phyloP scores from a whole-genome alignment of 192 early-diverging fungal species.

The Geranomyces variabilis region DNA sequence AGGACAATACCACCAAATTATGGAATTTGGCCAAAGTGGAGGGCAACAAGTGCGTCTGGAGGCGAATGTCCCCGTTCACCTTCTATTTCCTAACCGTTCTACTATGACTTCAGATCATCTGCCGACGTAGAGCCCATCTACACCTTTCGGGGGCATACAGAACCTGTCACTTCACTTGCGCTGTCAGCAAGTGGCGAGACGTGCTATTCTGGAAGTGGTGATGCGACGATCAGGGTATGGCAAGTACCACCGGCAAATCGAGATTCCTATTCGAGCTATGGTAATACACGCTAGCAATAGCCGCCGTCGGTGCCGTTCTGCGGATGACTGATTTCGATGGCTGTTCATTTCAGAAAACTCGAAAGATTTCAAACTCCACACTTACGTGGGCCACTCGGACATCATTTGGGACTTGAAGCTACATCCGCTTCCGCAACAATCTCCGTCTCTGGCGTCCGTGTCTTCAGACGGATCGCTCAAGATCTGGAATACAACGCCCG shows the following conservation, averaged over 20 bases:
- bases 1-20: slow-evolving; percentile 79
- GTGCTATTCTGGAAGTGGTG: slow-evolving; percentile 73
- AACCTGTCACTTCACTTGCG: slow-evolving; percentile 66
- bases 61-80: too few relatives aligned
- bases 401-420: slow-evolving; percentile 83
- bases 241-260: slow-evolving; percentile 56
- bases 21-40: slow-evolving; percentile 62
- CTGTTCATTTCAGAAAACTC: slow-evolving; percentile 9
- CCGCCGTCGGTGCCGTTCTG: not conserved
- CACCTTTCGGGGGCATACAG: slow-evolving; percentile 79
- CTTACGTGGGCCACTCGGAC: slow-evolving; percentile 80
- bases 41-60: slow-evolving; percentile 9
- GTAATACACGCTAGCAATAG: too few relatives aligned
- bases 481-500: slow-evolving; percentile 70
- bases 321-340: not conserved
- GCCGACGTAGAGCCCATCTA: slow-evolving; percentile 67
- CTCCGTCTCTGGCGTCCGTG: slow-evolving; percentile 67
- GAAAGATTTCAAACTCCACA: slow-evolving; percentile 49
- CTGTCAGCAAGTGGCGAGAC: slow-evolving; percentile 61
- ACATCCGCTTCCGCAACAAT: slow-evolving; percentile 56
- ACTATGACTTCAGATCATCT: slow-evolving; percentile 11
- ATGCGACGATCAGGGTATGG: slow-evolving; percentile 74
- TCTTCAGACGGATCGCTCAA: slow-evolving; percentile 82
- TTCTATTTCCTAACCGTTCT: not conserved
- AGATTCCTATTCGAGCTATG: slow-evolving; percentile 59